Base-by-base conservation (phyloP, 768 basidiomycete genomes). In the Trametes gibbosa region DNA sequence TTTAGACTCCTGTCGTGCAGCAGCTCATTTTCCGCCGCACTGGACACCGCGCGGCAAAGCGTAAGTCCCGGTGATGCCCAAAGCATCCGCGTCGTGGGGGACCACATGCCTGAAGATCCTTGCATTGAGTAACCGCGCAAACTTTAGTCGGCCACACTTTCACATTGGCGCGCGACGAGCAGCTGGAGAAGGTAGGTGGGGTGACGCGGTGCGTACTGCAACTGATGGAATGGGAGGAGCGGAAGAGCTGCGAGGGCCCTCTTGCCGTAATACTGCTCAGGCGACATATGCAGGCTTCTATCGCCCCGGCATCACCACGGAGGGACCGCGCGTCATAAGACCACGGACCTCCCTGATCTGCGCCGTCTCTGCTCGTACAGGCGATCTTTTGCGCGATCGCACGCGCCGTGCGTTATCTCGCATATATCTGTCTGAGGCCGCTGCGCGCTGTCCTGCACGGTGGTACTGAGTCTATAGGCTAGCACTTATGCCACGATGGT, bases 21-120 rank as follows among this genome's bases (percentile, higher is more conserved):
- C 23, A 8, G 45, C 23, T 3, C 50, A 52, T 58, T 24, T 25
- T 37, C 57, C 41, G 34, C 37, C 41, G 47, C 34, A 49, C 48
- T 54, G 53, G 53, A 27, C 34, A 17, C 49, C 35, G 19, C 42
- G 43, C 59, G 39, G 53, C 21, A 60, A 43, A 54, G 59, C 47
- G 59, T 54, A 60, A 60, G 39, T 49, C 52, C 32, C 37, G 32
- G 37, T 8, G n/a, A 39, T 23, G 19, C 23, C 24, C 29, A 58
- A 27, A 34, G 46, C 43, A 32, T 37, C 52, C 52, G 52, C 40
- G 14, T 41, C 47, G 29, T 51, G 48, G 41, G 43, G 24, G 6
- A 21, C 54, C 34, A 49, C 49, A 61, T 56, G 59, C 59, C 53
- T 61, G 59, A 61, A 39, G 59, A 61, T 61, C 59, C 23, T 54